A percentile compares a stretch with the other conserved stretches of the same genome.
phyloP scores from a whole-genome alignment of 495 filamentous ascomycete species.

The Echria macrotheca region DNA sequence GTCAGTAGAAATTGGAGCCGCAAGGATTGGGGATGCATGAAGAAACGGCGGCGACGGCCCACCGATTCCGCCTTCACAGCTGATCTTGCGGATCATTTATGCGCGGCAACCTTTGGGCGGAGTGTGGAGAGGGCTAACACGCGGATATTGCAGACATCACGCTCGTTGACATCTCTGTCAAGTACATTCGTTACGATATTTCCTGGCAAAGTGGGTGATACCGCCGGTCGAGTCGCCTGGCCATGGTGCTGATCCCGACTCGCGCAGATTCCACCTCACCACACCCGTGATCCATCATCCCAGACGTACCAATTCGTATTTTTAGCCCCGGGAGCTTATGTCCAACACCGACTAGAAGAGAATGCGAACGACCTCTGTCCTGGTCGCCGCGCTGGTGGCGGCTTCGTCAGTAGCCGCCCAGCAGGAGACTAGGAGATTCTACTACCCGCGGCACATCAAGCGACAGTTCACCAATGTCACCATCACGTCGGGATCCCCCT shows the following conservation, averaged over 20 bases:
- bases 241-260: conserved; percentile 21
- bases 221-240: conserved; percentile 18
- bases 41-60: neutral
- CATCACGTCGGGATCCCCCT: conserved; percentile 29
- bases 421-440: conserved; percentile 48
- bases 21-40: too few species aligned
- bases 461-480: conserved; percentile 48
- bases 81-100: conserved; percentile 35
- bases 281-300: neutral
- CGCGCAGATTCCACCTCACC: conserved; percentile 23
- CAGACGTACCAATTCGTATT: neutral
- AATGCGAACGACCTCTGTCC: conserved; percentile 45
- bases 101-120: conserved; percentile 11
- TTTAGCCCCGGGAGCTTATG: conserved; percentile 12
- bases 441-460: conserved; percentile 57
- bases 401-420: conserved; percentile 42
- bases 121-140: conserved; percentile 20
- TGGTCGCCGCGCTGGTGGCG: conserved; percentile 48
- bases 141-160: conserved; percentile 38
- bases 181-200: conserved; percentile 56
- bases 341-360: conserved; percentile 19
- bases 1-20: too few species aligned
- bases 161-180: conserved; percentile 56
- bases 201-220: conserved; percentile 46
- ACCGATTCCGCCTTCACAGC: conserved; percentile 9